Evolutionary conservation across 2,329 filamentous ascomycete species (phyloP).

Genomic region (Fusarium praegraminearum): DNA sequence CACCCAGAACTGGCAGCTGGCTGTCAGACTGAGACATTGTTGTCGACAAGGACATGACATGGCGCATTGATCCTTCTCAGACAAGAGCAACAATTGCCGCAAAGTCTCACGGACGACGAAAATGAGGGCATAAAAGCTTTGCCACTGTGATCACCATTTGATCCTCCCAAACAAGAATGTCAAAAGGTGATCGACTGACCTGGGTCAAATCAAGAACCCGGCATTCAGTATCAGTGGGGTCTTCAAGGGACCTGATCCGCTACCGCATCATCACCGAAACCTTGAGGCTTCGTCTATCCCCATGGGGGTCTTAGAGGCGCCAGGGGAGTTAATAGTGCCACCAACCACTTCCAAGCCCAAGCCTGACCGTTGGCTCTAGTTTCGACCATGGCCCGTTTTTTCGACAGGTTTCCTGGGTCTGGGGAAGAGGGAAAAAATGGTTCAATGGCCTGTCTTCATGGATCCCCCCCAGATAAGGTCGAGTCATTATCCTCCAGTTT

Average conservation of each 20-base stretch:
- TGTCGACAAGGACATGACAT: background rate
- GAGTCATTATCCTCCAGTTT: slow-evolving; percentile 7
- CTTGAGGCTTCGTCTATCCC: slow-evolving; percentile 15
- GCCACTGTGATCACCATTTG: slow-evolving; percentile 24
- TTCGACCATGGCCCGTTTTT: slow-evolving; percentile 23
- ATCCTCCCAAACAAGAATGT: slow-evolving; percentile 6
- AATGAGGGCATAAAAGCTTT: background rate
- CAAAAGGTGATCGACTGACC: slow-evolving; percentile 18
- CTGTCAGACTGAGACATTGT: slow-evolving; percentile 15
- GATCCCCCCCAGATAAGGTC: background rate
- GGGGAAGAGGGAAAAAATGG: slow-evolving; percentile 27
- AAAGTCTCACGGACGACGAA: background rate
- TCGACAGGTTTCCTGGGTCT: slow-evolving; percentile 8
- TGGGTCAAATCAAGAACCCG: background rate
- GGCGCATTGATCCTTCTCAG: background rate
- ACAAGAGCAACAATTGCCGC: slow-evolving; percentile 17
- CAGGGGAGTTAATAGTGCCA: slow-evolving; percentile 17
- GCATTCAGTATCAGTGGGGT: slow-evolving; percentile 15
- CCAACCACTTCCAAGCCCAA: slow-evolving; percentile 16
- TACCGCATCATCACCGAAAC: slow-evolving; percentile 12
- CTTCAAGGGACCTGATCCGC: slow-evolving; percentile 8
- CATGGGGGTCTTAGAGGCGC: slow-evolving; percentile 25
- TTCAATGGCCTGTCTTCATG: background rate
- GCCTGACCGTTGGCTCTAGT: slow-evolving; percentile 12
- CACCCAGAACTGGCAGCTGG: slow-evolving; percentile 22